Evolutionary conservation across 2,329 filamentous ascomycete species (phyloP).

Genomic region (Iodosphaeria phyllophila): DNA sequence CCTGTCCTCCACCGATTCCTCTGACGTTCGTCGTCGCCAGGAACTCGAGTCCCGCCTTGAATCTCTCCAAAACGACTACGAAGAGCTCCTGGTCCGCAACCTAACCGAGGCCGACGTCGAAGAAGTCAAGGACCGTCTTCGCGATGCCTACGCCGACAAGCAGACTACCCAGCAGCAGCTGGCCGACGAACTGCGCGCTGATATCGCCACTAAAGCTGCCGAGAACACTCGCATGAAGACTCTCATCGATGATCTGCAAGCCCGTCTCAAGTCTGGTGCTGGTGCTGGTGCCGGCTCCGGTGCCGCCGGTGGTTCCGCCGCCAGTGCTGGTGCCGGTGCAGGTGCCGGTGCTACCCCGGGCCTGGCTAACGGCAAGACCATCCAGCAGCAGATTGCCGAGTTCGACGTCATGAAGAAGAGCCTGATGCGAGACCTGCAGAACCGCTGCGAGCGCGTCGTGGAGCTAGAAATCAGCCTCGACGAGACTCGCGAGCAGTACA

Average conservation of each 20-base stretch:
- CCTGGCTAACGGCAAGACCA: constrained; percentile 69
- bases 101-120: constrained; percentile 62
- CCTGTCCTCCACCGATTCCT: constrained; percentile 43
- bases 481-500: constrained; percentile 96
- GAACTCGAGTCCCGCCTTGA: constrained; percentile 64
- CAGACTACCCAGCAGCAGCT: constrained; percentile 56
- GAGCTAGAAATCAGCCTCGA: constrained; percentile 96
- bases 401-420: constrained; percentile 99
- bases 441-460: constrained; percentile 92
- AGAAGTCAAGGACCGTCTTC: constrained; percentile 65
- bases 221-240: constrained; percentile 70
- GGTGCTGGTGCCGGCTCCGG: too few relatives aligned
- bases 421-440: constrained; percentile 94
- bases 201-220: constrained; percentile 57
- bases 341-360: constrained; percentile 29
- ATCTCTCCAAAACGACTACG: constrained; percentile 64
- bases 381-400: constrained; percentile 95
- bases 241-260: constrained; percentile 64
- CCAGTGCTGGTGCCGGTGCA: too few relatives aligned
- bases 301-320: too few relatives aligned
- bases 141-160: constrained; percentile 58
- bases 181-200: constrained; percentile 57
- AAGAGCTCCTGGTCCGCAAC: constrained; percentile 63
- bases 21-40: constrained; percentile 48
- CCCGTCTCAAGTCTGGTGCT: constrained; percentile 49